Conservation (phyloP, 495 filamentous ascomycete genomes). For the Daldinia grandis region DNA sequence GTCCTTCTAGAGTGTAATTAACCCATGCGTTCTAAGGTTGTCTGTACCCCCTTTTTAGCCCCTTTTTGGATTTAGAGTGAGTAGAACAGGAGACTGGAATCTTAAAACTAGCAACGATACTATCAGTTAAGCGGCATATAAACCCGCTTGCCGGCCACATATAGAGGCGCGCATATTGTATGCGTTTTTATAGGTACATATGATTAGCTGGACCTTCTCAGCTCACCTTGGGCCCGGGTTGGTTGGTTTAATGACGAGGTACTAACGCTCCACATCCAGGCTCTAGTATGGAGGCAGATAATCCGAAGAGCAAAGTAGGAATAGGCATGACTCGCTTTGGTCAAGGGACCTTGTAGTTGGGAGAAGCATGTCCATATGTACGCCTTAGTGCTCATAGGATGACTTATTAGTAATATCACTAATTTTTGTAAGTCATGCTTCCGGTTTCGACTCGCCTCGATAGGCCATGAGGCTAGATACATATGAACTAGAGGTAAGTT, state of each 20-base stretch:
- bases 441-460: not conserved
- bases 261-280: too few relatives aligned
- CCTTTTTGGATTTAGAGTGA: not conserved
- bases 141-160: too few relatives aligned
- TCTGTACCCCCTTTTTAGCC: not conserved
- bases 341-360: not conserved
- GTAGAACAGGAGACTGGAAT: not conserved
- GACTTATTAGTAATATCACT: not conserved
- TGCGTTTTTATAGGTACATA: too few relatives aligned
- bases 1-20: not conserved
- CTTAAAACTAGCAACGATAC: too few relatives aligned
- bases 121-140: too few relatives aligned
- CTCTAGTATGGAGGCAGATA: not conserved
- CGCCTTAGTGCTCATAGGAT: not conserved
- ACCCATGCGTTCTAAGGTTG: not conserved
- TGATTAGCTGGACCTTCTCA: not conserved
- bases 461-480: not conserved
- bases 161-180: not conserved
- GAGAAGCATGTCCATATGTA: not conserved
- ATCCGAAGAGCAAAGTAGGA: not conserved
- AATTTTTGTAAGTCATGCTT: not conserved
- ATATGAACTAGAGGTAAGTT: not conserved
- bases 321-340: conserved; percentile 9
- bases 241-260: not conserved
- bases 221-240: not conserved